phyloP scores from a whole-genome alignment of 768 basidiomycete genomes.

The Leccinum uliginosum region DNA sequence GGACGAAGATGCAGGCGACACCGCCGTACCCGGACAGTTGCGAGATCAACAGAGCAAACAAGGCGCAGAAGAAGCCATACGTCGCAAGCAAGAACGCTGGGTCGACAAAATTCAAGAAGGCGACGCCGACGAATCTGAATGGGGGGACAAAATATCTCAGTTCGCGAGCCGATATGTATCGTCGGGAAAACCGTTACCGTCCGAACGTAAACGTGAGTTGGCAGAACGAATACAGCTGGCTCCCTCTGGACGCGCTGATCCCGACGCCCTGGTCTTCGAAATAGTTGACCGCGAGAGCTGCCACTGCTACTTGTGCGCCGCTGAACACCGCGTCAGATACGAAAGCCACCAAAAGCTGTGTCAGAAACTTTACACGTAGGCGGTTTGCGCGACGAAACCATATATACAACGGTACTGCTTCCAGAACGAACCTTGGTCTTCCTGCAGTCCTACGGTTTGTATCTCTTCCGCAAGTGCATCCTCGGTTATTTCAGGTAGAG shows the following conservation, averaged over 20 bases:
- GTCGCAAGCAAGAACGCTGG: conserved; percentile 57
- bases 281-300: conserved; percentile 66
- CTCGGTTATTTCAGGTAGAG: conserved; percentile 67
- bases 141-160: not conserved
- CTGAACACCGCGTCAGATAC: conserved; percentile 23
- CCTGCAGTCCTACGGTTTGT: conserved; percentile 35
- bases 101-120: conserved; percentile 58
- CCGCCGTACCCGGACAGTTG: conserved; percentile 50
- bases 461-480: conserved; percentile 55
- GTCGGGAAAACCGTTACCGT: conserved; percentile 34
- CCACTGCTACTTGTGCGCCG: conserved; percentile 65
- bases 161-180: not conserved
- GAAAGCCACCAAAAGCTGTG: not conserved
- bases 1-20: conserved; percentile 54
- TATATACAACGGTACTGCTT: conserved; percentile 69
- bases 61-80: conserved; percentile 48
- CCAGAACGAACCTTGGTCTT: conserved; percentile 53
- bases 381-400: conserved; percentile 69
- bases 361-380: conserved; percentile 46
- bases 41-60: conserved; percentile 50
- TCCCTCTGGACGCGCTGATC: conserved; percentile 47
- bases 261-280: conserved; percentile 59
- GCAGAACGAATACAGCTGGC: conserved; percentile 66
- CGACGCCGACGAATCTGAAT: conserved; percentile 54
- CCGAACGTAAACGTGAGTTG: conserved; percentile 65